Evolutionary conservation across 257 asterid genomes (phyloP).

Genomic region (Ophiorrhiza pumila): DNA sequence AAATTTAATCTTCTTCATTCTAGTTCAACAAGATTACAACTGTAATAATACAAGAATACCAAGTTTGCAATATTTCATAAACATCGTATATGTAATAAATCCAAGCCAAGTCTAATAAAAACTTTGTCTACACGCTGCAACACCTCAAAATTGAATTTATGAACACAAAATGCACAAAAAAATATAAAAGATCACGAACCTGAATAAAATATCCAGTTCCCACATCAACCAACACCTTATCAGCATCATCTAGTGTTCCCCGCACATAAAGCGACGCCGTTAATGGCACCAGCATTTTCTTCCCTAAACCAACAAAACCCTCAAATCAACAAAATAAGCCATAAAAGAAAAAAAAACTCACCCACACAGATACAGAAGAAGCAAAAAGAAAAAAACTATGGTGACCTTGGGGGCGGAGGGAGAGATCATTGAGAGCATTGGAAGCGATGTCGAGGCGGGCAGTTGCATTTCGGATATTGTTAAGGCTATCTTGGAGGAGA

Average conservation of each 20-base stretch:
- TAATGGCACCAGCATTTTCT: constrained; percentile 82
- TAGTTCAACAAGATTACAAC: too few relatives aligned
- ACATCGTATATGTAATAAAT: too few relatives aligned
- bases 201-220: constrained; percentile 94
- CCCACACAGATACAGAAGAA: neutral
- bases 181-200: constrained; percentile 33
- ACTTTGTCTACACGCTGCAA: neutral
- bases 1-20: too few relatives aligned
- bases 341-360: neutral
- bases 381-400: too few relatives aligned
- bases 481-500: constrained; percentile 80
- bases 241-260: constrained; percentile 80
- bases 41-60: too few relatives aligned
- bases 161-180: neutral
- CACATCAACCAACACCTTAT: constrained; percentile 85
- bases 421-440: constrained; percentile 75
- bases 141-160: neutral
- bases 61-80: too few relatives aligned
- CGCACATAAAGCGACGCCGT: constrained; percentile 90
- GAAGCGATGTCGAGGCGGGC: constrained; percentile 80
- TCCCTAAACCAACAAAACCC: constrained; percentile 36
- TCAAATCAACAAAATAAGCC: neutral
- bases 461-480: constrained; percentile 78
- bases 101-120: neutral
- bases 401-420: constrained; percentile 73